Evolutionary conservation across 306 rosid species (phyloP), one percentile per base, ranked within the genome.

Genomic region (Acacia melanoxylon): DNA sequence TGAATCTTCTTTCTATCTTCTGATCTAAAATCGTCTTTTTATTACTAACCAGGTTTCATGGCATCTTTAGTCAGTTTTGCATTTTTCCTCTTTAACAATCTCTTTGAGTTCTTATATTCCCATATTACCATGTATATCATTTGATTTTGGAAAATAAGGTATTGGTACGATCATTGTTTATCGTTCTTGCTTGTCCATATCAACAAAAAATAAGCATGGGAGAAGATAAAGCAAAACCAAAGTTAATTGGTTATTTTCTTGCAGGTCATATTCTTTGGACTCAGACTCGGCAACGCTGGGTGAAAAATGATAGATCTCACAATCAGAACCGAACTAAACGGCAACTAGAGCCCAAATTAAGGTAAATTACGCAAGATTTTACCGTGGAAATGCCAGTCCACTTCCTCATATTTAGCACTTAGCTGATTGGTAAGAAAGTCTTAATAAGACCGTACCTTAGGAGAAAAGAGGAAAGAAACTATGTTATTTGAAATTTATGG

Each of bases 211-310:
- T 33, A 25, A 31, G 66, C 44, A 27, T 41, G 58, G 44, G 17
- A 31, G 31, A 33, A 40, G 37, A 65, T 5, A 51, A 8, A 75
- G 8, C 12, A 59, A 62, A 73, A 13, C 8, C 31, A 59, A 62
- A 16, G 24, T 82, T 52, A 59, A 20, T 3, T 58, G 45, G 54
- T 59, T 12, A 29, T 56, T 74, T 74, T 49, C 78, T 73, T 82
- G 86, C 89, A 92, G 94, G 97, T 81, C 87, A 86, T 82, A 88
- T 86, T 89, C 89, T 89, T 70, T 92, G 97, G 97, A 91, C 87
- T 79, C 97, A 89, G 72, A 89, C 88, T 61, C 84, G 94, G 86
- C 94, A 89, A 40, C 86, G 83, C 41, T 92, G 93, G 97, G 14
- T 83, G 45, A 92, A 93, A 78, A 89, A 88, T 68, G 86, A 88